phyloP scores from a whole-genome alignment of 768 basidiomycete species.

The button mushroom (Agaricus bisporus) region DNA sequence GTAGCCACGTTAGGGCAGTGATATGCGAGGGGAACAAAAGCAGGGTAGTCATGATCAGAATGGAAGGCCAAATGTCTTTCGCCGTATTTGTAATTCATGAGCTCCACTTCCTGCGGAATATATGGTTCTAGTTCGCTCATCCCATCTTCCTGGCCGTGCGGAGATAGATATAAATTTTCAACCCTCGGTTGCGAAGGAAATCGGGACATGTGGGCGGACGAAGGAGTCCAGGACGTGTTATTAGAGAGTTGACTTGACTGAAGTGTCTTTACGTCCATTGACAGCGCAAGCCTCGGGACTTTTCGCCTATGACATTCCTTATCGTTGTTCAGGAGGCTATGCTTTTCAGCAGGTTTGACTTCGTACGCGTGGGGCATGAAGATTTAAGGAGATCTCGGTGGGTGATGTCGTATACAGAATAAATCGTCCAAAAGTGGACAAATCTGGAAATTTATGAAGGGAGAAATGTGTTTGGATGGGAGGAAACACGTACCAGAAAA shows the following conservation, averaged over 20 bases:
- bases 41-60: neutral
- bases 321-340: neutral
- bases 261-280: conserved; percentile 1
- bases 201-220: neutral
- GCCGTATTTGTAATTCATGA: neutral
- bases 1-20: neutral
- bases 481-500: neutral
- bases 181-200: neutral
- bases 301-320: neutral
- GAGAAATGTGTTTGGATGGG: neutral
- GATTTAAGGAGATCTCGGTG: neutral
- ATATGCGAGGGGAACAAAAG: neutral
- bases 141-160: neutral
- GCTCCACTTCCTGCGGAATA: neutral
- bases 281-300: conserved; percentile 5
- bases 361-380: conserved; percentile 5
- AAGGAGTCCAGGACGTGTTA: neutral
- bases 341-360: neutral
- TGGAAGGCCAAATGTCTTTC: neutral
- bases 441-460: neutral
- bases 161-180: neutral
- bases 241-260: neutral
- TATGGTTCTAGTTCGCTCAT: neutral
- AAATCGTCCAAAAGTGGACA: neutral
- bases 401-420: neutral